Conservation (phyloP, 495 filamentous ascomycete genomes). For the Hypoxylon crocopeplum region DNA sequence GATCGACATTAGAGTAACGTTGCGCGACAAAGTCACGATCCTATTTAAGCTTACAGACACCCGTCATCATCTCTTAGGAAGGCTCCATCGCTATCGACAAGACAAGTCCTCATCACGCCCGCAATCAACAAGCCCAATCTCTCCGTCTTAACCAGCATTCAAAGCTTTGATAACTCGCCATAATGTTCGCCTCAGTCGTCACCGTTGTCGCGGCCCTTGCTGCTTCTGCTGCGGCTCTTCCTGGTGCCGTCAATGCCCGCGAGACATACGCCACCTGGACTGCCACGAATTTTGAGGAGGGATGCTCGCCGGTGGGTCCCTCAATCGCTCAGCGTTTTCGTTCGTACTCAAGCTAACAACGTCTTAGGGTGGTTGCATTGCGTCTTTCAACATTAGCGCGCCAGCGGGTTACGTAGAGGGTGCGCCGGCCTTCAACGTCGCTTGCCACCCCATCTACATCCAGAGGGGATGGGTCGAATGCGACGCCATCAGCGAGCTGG, state of each 20-base stretch:
- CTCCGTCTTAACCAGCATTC: not conserved
- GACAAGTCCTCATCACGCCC: conserved; percentile 3
- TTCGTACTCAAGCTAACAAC: not conserved
- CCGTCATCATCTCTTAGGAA: not conserved
- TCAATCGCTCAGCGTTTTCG: not conserved
- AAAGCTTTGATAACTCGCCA: conserved; percentile 3
- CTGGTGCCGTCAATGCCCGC: conserved; percentile 1
- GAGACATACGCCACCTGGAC: conserved; percentile 16
- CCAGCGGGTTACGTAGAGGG: conserved; percentile 16
- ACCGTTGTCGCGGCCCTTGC: conserved; percentile 20
- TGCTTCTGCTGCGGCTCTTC: conserved; percentile 8
- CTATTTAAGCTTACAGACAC: conserved; percentile 13
- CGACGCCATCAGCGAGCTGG: not conserved
- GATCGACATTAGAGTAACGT: conserved; percentile 10
- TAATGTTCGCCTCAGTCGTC: conserved; percentile 17
- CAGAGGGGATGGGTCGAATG: conserved; percentile 5
- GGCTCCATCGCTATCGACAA: not conserved
- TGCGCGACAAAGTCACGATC: not conserved
- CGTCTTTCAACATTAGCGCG: conserved; percentile 16
- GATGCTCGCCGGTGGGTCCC: conserved; percentile 4
- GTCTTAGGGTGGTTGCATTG: conserved; percentile 12
- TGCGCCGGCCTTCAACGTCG: conserved; percentile 15
- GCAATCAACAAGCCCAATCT: not conserved
- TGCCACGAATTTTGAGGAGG: conserved; percentile 1
- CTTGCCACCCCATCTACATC: conserved; percentile 12